Conservation (phyloP, 208 protist genomes). For the Kentomonas sorsogonicus region DNA sequence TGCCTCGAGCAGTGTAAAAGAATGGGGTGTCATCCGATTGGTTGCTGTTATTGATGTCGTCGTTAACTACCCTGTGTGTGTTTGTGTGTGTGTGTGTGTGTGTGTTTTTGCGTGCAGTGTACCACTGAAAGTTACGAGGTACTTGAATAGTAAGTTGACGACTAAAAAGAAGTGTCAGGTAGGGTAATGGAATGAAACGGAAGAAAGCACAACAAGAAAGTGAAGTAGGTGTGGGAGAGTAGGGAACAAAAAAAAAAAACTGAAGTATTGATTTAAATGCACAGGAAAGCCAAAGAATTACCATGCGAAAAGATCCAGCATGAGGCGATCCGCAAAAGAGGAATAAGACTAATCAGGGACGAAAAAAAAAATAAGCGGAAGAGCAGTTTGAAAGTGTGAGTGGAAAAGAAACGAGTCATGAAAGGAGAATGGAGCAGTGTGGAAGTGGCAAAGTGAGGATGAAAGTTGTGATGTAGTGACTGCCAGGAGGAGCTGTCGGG, state of each 20-base stretch:
- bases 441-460: not conserved
- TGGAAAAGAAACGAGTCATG: conserved; percentile 3
- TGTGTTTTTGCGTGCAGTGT: not conserved
- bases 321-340: too few species aligned
- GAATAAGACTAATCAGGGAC: conserved; percentile 2
- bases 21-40: not conserved
- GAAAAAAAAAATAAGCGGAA: conserved; percentile 7
- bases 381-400: not conserved
- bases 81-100: conserved; percentile 3
- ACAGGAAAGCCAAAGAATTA: not conserved
- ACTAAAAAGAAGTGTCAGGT: not conserved
- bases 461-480: too few species aligned
- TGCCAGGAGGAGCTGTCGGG: too few species aligned
- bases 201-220: not conserved
- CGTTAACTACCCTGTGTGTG: too few species aligned
- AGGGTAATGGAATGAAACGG: not conserved
- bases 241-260: not conserved
- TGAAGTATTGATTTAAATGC: not conserved
- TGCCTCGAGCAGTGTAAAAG: too few species aligned
- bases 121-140: not conserved
- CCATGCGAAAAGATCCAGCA: too few species aligned
- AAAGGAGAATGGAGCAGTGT: not conserved
- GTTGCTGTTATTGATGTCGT: too few species aligned
- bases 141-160: not conserved
- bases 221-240: not conserved